Percentiles rank a stretch among this genome's conserved stretches.
phyloP scores from a whole-genome alignment of 2,329 filamentous ascomycete genomes.

The Emericellopsis atlantica region DNA sequence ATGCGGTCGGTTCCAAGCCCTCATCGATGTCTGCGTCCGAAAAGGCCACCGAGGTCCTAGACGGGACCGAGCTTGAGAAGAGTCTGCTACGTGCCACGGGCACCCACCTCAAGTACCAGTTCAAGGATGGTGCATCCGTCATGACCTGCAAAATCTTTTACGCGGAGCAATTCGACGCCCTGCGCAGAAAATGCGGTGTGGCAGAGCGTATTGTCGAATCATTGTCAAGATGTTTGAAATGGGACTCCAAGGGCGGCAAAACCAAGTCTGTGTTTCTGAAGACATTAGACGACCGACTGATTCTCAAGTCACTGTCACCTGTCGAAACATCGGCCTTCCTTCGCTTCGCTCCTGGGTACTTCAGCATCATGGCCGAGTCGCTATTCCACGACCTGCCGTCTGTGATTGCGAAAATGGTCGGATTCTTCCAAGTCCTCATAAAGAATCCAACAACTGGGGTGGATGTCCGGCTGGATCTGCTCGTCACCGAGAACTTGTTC shows the following conservation, averaged over 20 bases:
- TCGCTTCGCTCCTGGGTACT: constrained; percentile 92
- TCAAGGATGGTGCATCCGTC: constrained; percentile 82
- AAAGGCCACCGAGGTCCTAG: constrained; percentile 20
- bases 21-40: neutral
- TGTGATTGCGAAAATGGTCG: constrained; percentile 98
- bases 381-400: constrained; percentile 91
- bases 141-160: constrained; percentile 99
- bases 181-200: constrained; percentile 84
- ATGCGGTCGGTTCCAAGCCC: neutral
- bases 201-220: constrained; percentile 92
- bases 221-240: constrained; percentile 87
- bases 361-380: constrained; percentile 91
- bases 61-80: constrained; percentile 57
- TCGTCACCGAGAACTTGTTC: constrained; percentile 96
- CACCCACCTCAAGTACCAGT: constrained; percentile 92
- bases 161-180: constrained; percentile 91
- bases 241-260: constrained; percentile 96
- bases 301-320: constrained; percentile 81
- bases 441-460: constrained; percentile 86
- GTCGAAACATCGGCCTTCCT: constrained; percentile 91
- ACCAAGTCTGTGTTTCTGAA: constrained; percentile 96
- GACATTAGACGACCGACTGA: constrained; percentile 85
- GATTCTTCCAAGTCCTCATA: constrained; percentile 94
- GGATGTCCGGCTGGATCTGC: constrained; percentile 86
- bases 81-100: constrained; percentile 75